Evolutionary conservation across 2,329 filamentous ascomycete species (phyloP).

Genomic region (Botrytis cinerea): DNA sequence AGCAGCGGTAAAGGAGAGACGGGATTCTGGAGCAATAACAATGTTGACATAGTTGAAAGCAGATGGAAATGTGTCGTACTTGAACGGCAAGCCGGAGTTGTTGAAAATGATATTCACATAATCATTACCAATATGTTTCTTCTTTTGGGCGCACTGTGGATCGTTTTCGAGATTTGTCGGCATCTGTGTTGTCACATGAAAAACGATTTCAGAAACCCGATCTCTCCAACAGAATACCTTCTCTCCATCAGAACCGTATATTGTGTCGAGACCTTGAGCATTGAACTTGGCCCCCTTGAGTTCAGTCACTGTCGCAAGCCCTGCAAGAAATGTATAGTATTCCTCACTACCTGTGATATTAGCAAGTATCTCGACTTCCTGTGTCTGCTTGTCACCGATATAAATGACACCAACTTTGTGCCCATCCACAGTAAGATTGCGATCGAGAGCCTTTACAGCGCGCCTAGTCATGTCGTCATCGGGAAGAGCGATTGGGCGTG

Average conservation of each 20-base stretch:
- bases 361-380: conserved; percentile 80
- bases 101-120: conserved; percentile 99
- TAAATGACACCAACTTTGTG: conserved; percentile 96
- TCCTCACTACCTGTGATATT: conserved; percentile 86
- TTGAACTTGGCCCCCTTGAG: conserved; percentile 87
- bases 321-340: conserved; percentile 81
- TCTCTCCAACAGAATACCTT: conserved; percentile 95
- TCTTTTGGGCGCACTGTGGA: conserved; percentile 78
- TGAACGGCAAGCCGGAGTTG: conserved; percentile 85
- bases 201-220: conserved; percentile 90
- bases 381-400: conserved; percentile 80
- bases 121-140: conserved; percentile 94
- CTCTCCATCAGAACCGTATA: conserved; percentile 77
- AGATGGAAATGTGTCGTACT: conserved; percentile 88
- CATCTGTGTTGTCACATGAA: conserved; percentile 97
- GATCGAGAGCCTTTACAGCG: conserved; percentile 80
- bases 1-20: conserved; percentile 71
- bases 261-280: conserved; percentile 83
- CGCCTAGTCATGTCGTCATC: conserved; percentile 56
- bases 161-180: conserved; percentile 80
- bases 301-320: conserved; percentile 77
- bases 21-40: conserved; percentile 85
- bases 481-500: conserved; percentile 75
- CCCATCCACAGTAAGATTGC: conserved; percentile 85
- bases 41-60: conserved; percentile 98